Base-by-base conservation (phyloP, 2,329 filamentous ascomycete species). In the Microthyrium microscopicum region DNA sequence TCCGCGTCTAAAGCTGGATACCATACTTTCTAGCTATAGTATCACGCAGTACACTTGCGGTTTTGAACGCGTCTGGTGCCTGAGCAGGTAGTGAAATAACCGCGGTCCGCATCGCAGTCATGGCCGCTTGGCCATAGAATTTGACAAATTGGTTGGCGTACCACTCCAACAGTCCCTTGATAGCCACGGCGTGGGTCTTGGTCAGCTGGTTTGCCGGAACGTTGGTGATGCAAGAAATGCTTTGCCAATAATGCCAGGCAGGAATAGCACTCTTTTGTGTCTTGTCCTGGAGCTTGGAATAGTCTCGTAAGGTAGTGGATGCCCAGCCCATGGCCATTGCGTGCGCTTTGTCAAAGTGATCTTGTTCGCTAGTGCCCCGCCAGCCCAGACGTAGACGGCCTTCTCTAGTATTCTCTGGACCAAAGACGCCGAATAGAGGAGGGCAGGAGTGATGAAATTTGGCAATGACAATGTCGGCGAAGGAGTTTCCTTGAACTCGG, bases 311-410 rank as follows among this genome's bases (percentile, higher is more conserved):
- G 1, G 82, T 73, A 24, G 95, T 64, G 2, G 85, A 73, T 0
- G 84, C 81, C 48, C 78, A 98, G 0, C 87, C 87, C 3, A 79
- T 77, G 2, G 74, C 83, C 1, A 94, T 62, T 0, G 84, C 87
- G 4, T 72, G 75, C 77, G 92, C 87, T 38, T 79, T 71, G 50
- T 85, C 77, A 44, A 71, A 70, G 54, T 94, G 84, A n/a, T 61
- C 60, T 50, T 83, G 73, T 44, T 80, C 74, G 6, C 16, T 20
- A 7, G 29, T 25, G 3, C 26, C 29, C 4, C 20, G 28, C 82
- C 83, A 92, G 1, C 82, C 83, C 3, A 92, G 55, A n/a, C 68
- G 65, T 13, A 55, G 43, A 9, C 75, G 68, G 1, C 82, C 83
- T 8, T 62, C 61, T 29, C 73, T 66, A 1, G 75, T 91, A 40